Conservation (phyloP, 2,329 filamentous ascomycete genomes). For the Colletotrichum horii region DNA sequence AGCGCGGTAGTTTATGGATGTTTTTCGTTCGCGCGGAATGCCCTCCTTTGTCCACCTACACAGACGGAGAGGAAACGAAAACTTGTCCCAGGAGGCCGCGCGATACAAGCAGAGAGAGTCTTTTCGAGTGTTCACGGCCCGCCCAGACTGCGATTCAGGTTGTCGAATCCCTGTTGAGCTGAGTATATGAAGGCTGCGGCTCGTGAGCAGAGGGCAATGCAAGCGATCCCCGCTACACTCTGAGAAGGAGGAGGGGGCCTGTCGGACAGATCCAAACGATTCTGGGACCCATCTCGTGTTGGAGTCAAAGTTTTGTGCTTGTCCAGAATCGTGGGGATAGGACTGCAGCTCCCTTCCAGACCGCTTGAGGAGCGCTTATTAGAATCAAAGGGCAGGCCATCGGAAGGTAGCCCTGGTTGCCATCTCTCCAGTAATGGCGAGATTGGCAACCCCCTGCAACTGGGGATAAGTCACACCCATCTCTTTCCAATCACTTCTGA, state of each 20-base stretch:
- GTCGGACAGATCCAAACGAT: slow-evolving; percentile 27
- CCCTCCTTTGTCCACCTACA: slow-evolving; percentile 59
- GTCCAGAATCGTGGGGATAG: slow-evolving; percentile 59
- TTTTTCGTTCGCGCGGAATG: slow-evolving; percentile 85
- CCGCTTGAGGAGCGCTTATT: not conserved
- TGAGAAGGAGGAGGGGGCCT: not conserved
- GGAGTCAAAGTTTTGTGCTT: slow-evolving; percentile 94
- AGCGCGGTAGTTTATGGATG: slow-evolving; percentile 91
- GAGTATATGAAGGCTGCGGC: slow-evolving; percentile 27
- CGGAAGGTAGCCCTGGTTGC: slow-evolving; percentile 52
- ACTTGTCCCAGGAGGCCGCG: slow-evolving; percentile 89
- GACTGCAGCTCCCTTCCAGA: not conserved
- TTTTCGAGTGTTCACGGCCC: slow-evolving; percentile 26
- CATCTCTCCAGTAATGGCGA: slow-evolving; percentile 55
- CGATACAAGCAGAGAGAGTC: slow-evolving; percentile 78
- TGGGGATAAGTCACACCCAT: slow-evolving; percentile 54
- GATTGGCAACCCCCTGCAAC: slow-evolving; percentile 48
- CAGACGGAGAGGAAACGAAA: slow-evolving; percentile 85
- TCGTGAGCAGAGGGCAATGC: not conserved
- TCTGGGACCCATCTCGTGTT: slow-evolving; percentile 87
- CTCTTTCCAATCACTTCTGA: not conserved
- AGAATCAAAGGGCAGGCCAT: slow-evolving; percentile 39
- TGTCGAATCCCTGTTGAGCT: slow-evolving; percentile 32
- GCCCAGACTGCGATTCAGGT: slow-evolving; percentile 21
- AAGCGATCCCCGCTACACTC: not conserved